Percentiles rank a stretch among this genome's conserved stretches.
Conservation (phyloP, 345 rosid species). For the Rhizophora mangle region DNA sequence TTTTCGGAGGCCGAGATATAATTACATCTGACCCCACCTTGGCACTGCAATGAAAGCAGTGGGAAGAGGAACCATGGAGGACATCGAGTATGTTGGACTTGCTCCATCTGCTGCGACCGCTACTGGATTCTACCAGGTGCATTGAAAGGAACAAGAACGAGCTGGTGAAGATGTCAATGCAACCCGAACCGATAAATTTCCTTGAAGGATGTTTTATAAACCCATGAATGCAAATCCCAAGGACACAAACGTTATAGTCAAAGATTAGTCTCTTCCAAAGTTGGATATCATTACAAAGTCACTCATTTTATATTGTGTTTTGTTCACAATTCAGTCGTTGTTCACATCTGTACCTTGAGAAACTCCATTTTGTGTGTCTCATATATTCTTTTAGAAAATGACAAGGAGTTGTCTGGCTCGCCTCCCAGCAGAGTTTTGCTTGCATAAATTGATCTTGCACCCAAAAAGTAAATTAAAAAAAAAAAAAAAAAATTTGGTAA, state of each 20-base stretch:
- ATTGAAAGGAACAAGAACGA: constrained; percentile 53
- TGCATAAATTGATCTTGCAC: too few species aligned
- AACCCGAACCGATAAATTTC: constrained; percentile 41
- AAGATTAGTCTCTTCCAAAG: neutral
- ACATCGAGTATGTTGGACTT: constrained; percentile 61
- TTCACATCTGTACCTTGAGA: too few species aligned
- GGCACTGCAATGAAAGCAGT: constrained; percentile 52
- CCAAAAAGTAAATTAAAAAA: too few species aligned
- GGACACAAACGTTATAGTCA: neutral
- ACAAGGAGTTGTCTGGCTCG: too few species aligned
- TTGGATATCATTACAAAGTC: neutral
- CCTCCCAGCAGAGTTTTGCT: too few species aligned
- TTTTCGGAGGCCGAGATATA: constrained; percentile 51
- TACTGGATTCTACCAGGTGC: constrained; percentile 56
- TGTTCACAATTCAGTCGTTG: too few species aligned
- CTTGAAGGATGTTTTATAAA: constrained; percentile 9
- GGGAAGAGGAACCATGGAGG: constrained; percentile 48
- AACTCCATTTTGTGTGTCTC: too few species aligned
- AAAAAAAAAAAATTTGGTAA: too few species aligned
- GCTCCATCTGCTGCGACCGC: constrained; percentile 73
- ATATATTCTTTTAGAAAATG: too few species aligned
- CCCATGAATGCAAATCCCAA: neutral
- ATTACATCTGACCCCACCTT: constrained; percentile 54
- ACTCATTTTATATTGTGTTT: too few species aligned
- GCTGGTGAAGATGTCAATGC: constrained; percentile 54